Conservation (phyloP, 1,284 basidiomycete genomes). For the Uromyces viciae-fabae region DNA sequence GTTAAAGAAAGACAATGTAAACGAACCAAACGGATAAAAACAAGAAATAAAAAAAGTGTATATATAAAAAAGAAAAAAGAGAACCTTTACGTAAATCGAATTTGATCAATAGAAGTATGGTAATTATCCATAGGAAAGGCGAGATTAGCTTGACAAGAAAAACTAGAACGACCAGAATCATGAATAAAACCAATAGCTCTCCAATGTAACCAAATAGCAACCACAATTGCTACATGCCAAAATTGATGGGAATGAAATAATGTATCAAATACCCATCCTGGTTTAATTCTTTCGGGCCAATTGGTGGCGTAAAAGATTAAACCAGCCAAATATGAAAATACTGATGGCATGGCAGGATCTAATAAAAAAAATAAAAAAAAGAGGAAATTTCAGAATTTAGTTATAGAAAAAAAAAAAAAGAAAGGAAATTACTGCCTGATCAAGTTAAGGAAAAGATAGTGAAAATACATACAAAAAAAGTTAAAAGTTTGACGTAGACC, state of each 20-base stretch:
- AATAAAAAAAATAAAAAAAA: background rate
- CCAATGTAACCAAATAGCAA: constrained; percentile 41
- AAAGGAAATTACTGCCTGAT: no score
- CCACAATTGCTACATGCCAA: constrained; percentile 43
- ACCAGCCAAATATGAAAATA: constrained; percentile 33
- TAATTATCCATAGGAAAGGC: no score
- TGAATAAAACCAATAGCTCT: constrained; percentile 34
- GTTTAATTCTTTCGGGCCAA: constrained; percentile 39
- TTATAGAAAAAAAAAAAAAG: background rate
- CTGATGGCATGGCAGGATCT: constrained; percentile 20
- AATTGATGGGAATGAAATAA: constrained; percentile 43
- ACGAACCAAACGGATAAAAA: no score
- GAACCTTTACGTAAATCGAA: no score
- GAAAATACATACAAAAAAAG: constrained; percentile 35
- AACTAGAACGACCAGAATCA: background rate
- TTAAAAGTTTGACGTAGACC: constrained; percentile 19
- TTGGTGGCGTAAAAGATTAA: constrained; percentile 41
- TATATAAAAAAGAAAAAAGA: no score
- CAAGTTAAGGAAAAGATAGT: background rate
- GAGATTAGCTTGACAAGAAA: no score
- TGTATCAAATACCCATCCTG: constrained; percentile 39
- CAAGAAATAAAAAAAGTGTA: no score
- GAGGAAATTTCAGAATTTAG: background rate
- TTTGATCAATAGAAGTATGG: no score
- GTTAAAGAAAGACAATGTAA: no score